Evolutionary conservation across 495 filamentous ascomycete genomes (phyloP), one percentile per base, ranked within the genome.

Genomic region (Neurospora intermedia): DNA sequence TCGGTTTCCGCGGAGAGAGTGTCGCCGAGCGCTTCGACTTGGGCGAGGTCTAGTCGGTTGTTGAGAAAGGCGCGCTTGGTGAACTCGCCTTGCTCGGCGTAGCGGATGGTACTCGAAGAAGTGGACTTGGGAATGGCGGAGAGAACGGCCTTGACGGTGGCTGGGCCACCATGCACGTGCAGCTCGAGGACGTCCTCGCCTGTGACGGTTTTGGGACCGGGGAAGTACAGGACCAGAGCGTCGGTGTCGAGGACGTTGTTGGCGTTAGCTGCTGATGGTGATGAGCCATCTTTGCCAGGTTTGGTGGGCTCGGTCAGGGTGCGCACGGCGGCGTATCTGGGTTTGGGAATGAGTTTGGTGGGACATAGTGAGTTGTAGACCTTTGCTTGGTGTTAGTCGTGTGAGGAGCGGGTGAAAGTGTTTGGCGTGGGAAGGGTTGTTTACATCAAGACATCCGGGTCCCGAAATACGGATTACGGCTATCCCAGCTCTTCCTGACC

Each of bases 31-130:
- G 94, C 92, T 84, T 99, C 96, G 38, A 99, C 90, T 82, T 98
- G 94, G n/a, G 94, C 91, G 3, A 99, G 87, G 74, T 94, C 91
- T 6, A 98, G 86, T 1, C 94, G 88, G 75, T 90, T 85, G 80
- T 97, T 97, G 81, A 92, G 85, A 80, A 99, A 99, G 8, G 96
- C 94, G 45, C 95, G 92, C 42, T 90, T 90, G 8, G 96, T 98
- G 81, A 99, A 99, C 78, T 99, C 96, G 72, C 96, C 96, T 1
- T 96, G 92, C 76, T 97, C 96, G 0, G 96, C 96, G 76, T 97
- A 97, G 13, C 93, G 93, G 62, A 97, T 88, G n/a, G 73, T 35
- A 23, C 48, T 13, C 23, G 48, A 31, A 8, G 48, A 59, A 15
- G 23, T 62, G 27, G 75, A 75, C 45, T 82, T 82, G 0, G 91